These are phyloP conservation scores for Penicillium sp. DNA, from an alignment of 2,329 filamentous ascomycete genomes.

Conservation along the genomic window DNA sequence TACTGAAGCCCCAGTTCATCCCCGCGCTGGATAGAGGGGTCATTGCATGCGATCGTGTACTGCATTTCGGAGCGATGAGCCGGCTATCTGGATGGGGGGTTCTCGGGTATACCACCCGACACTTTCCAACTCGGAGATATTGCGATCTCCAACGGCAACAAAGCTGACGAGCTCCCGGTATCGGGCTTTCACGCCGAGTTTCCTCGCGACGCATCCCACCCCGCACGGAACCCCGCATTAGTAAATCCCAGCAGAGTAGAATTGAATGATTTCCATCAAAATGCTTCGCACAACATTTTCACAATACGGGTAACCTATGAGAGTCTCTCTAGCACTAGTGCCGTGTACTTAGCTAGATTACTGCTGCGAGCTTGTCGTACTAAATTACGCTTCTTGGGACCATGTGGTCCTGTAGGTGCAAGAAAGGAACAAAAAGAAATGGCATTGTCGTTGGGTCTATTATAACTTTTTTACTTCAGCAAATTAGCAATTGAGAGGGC, in stretches of 20 bases:
- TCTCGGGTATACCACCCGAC: not conserved
- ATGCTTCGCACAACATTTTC: not conserved
- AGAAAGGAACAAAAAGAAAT: too few relatives aligned
- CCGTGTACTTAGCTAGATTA: constrained; percentile 26
- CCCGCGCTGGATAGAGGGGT: not conserved
- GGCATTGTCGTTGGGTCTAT: too few relatives aligned
- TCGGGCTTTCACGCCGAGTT: not conserved
- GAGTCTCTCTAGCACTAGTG: constrained; percentile 81
- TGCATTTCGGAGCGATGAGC: not conserved
- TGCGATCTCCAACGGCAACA: too few relatives aligned
- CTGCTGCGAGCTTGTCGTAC: constrained; percentile 17
- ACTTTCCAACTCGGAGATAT: not conserved
- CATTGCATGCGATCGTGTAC: not conserved
- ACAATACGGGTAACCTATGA: constrained; percentile 61
- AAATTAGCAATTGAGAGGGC: too few relatives aligned
- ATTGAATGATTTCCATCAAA: not conserved
- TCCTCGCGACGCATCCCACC: not conserved
- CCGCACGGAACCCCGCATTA: not conserved
- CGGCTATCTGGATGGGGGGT: not conserved
- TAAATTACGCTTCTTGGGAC: too few relatives aligned
- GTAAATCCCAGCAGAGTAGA: not conserved
- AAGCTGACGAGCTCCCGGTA: not conserved
- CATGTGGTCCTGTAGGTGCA: too few relatives aligned
- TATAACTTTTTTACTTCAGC: too few relatives aligned
- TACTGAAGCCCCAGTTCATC: not conserved